Evolutionary conservation across 1,139 yeast genomes (phyloP), one percentile per base, ranked within the genome.

Genomic region (Sugiyamaella sp.): DNA sequence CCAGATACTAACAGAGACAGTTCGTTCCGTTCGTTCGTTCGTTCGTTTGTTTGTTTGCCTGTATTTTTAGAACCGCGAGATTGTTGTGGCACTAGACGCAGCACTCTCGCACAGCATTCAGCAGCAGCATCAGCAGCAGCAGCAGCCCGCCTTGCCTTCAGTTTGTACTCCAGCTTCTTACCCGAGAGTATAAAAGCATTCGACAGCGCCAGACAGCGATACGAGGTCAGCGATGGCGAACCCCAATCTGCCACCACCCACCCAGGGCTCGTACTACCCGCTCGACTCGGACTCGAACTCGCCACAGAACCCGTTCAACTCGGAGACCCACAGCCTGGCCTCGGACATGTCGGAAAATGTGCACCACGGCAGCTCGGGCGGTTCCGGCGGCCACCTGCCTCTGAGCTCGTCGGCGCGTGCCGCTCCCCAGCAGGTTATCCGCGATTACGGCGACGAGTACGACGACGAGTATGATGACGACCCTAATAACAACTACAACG

Each of bases 271-370:
- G 14, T 44, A 44, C 39, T 44, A 44, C 29, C 48, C 48, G 12
- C 24, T 44, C 33, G 48, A 44, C 25, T 44, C 48, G 20, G 21
- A 24, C 19, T 22, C 37, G 16, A 25, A 37, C n/a, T 58, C 64
- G 24, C 60, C 58, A 20, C 20, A 29, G 8, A 66, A 66, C 59
- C 69, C 69, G 22, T 66, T 66, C 51, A 60, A 58, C 12, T 62
- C 66, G 14, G 68, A 66, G 48, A 60, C 64, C 32, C 62, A 60
- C 19, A 58, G 63, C 4, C 51, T 61, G 32, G 60, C 56, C 6
- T 60, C 63, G 14, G 55, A 50, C 29, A 63, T 61, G 48, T 62
- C 65, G 37, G 49, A 46, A 24, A 24, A 16, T 38, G 46, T 49
- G 16, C 58, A 55, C 32, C 46, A 43, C 38, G 29, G 42, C 35